Evolutionary conservation across 441 rosid species (phyloP), one percentile per base, ranked within the genome.

Genomic region (Francoa sonchifolia): DNA sequence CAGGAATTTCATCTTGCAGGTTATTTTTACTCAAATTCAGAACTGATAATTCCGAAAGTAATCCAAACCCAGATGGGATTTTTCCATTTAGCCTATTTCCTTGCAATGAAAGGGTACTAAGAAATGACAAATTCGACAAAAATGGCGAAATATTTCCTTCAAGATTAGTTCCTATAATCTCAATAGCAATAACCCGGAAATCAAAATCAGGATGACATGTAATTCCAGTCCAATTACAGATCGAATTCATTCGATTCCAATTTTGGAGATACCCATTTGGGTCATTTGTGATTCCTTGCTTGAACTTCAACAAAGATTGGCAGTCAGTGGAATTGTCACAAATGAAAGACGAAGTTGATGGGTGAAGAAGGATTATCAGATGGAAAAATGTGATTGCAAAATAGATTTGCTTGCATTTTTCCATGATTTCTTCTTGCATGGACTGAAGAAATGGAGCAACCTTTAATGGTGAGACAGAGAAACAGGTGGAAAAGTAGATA

Each of bases 211-310:
- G 23, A 18, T 18, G 35, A 15, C 38, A 44, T 25, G 48, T 32
- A 7, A 44, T 17, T 44, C 48, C 38, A 11, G 37, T 44, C 48
- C 48, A 44, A 23, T 44, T 44, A 37, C 48, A 44, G 23, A 44
- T 17, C 8, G 48, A 37, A 29, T 29, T 44, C 11, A 7, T 14
- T 5, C 0, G 11, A 37, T 30, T 44, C 48, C 48, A 44, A 18
- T 36, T 6, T 11, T 30, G 33, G 26, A 44, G 48, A 33, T 7
- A 17, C 14, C 20, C 13, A 11, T 19, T 3, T 19, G 38, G 48
- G 15, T 43, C 48, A 28, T 6, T 3, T 14, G 37, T 44, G 17
- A 44, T 30, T 23, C 37, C 26, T 3, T 17, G 15, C 37, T 44
- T 30, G 48, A 44, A 17, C 26, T 30, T n/a, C 25, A 44, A 37